phyloP scores from a whole-genome alignment of 495 filamentous ascomycete species.

The Neurospora pannonica region DNA sequence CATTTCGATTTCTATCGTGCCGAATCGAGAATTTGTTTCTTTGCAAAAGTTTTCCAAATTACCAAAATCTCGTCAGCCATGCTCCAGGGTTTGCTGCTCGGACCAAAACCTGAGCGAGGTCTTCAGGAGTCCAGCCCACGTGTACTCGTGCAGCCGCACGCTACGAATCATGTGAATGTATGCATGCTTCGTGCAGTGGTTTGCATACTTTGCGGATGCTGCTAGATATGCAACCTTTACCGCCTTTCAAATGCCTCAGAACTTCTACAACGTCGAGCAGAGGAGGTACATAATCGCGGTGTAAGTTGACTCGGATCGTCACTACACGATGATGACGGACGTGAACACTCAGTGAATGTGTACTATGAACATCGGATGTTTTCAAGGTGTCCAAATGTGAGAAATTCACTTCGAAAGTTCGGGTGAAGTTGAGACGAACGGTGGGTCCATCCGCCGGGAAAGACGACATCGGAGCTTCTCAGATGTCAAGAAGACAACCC shows the following conservation, averaged over 20 bases:
- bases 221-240: background rate
- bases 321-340: background rate
- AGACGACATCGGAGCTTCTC: background rate
- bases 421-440: background rate
- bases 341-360: background rate
- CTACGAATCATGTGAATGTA: background rate
- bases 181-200: background rate
- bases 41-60: background rate
- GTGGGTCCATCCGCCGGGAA: background rate
- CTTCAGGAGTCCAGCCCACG: background rate
- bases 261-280: background rate
- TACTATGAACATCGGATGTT: background rate
- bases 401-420: background rate
- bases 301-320: background rate
- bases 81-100: background rate
- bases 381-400: background rate
- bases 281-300: background rate
- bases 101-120: background rate
- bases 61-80: background rate
- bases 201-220: background rate
- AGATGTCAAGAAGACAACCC: background rate
- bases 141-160: background rate
- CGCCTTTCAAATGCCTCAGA: background rate
- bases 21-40: background rate
- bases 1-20: background rate